These are phyloP conservation scores for Mycena sp. DNA, from an alignment of 1,284 basidiomycete genomes.

Conservation along the genomic window DNA sequence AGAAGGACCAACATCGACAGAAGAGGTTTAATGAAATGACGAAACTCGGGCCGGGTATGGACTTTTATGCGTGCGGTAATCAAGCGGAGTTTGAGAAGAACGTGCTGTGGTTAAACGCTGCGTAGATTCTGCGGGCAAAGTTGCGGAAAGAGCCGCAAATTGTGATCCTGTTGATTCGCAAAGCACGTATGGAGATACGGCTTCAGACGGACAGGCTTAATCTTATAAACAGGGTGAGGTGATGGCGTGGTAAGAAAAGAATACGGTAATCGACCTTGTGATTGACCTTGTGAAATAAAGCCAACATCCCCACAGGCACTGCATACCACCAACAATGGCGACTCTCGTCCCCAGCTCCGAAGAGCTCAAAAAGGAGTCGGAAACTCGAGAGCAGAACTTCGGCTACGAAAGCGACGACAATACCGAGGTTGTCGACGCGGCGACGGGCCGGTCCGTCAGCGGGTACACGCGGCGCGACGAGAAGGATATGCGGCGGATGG, in stretches of 20 bases:
- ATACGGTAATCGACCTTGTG: conserved; percentile 11
- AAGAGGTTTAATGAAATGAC: conserved; percentile 10
- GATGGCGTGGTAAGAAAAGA: conserved; percentile 11
- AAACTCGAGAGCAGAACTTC: conserved; percentile 15
- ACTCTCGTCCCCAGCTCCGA: conserved; percentile 20
- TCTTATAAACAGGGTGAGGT: background rate
- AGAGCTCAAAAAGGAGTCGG: conserved; percentile 17
- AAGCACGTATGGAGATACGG: conserved; percentile 8
- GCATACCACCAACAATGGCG: conserved; percentile 14
- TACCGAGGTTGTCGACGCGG: conserved; percentile 16
- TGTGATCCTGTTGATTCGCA: conserved; percentile 6
- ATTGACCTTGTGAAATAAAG: conserved; percentile 14
- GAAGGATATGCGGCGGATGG: conserved; percentile 20
- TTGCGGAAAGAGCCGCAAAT: conserved; percentile 7
- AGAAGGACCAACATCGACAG: conserved; percentile 4
- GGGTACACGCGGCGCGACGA: conserved; percentile 19
- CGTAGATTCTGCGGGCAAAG: background rate
- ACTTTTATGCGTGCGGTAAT: conserved; percentile 4
- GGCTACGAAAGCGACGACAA: conserved; percentile 18
- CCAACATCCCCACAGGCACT: conserved; percentile 10
- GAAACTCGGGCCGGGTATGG: conserved; percentile 8
- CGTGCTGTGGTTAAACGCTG: conserved; percentile 5
- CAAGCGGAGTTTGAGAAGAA: conserved; percentile 10
- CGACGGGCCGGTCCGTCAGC: conserved; percentile 15
- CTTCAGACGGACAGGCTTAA: background rate